Percentiles rank a stretch among this genome's conserved stretches.
Evolutionary conservation across 23 red algal species (phyloP).

Genomic region (Gracilaria gracilis): DNA sequence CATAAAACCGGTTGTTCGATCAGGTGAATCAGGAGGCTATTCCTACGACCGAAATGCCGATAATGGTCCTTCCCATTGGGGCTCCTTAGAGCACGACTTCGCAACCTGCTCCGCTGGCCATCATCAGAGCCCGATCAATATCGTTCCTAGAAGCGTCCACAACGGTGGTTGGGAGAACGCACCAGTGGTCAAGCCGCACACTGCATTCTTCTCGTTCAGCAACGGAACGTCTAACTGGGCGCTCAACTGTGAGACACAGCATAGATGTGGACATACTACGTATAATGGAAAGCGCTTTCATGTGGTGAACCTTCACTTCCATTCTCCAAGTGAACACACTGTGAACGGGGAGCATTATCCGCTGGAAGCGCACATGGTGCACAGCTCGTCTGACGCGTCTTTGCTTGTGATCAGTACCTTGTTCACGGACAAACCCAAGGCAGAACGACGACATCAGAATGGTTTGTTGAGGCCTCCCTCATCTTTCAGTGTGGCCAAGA

Average conservation of each 20-base stretch:
- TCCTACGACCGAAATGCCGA: constrained; percentile 23
- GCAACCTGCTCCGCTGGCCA: not conserved
- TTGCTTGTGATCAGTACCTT: constrained; percentile 30
- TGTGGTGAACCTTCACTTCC: constrained; percentile 44
- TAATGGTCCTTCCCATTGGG: constrained; percentile 48
- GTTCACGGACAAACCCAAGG: not conserved
- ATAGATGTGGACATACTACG: constrained; percentile 3
- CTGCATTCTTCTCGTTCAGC: not conserved
- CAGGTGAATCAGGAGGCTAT: not conserved
- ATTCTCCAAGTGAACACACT: constrained; percentile 49
- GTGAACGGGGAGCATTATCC: constrained; percentile 46
- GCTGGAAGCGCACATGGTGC: constrained; percentile 55
- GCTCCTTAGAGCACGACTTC: not conserved
- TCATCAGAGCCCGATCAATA: constrained; percentile 38
- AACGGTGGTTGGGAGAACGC: not conserved
- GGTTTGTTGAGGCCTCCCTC: not conserved
- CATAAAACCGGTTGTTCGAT: not conserved
- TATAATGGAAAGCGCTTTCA: constrained; percentile 32
- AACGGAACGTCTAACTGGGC: constrained; percentile 25
- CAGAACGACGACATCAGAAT: not conserved
- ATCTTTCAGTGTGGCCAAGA: not conserved
- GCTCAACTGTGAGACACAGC: not conserved
- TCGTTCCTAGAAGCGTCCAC: not conserved
- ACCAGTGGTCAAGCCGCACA: not conserved
- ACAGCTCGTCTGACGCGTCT: constrained; percentile 12